Evolutionary conservation across 2,329 filamentous ascomycete species (phyloP), one percentile per base, ranked within the genome.

Genomic region (Neoarthrinium moseri): DNA sequence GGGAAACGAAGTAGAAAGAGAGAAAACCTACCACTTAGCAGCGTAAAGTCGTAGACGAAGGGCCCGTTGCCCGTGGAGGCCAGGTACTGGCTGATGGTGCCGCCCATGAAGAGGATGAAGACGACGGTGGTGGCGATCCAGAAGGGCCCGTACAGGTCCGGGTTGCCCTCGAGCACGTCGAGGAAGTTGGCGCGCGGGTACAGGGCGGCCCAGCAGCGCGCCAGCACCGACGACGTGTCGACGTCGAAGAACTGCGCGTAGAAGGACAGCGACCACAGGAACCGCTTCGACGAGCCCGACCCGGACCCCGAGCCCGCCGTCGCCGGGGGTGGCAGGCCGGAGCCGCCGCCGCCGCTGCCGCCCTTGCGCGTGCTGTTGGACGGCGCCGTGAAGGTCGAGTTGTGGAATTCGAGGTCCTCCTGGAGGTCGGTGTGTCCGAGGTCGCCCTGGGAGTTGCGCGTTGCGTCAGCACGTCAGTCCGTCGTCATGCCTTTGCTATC

Each of bases 201-300:
- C 30, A 97, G 73, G n/a, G 92, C 86, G 1, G 91, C 87, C 68
- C 84, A 85, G 70, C 94, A 97, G 55, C 94, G 87, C 60, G 85
- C 78, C 46, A 96, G 73, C 17, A 99, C 91, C 43, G 94, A 89
- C 49, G 81, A 85, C 2, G 94, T 97, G 71, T 99, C 94, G 53
- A 99, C 92, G 64, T 99, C 94, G 72, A 99, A 99, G 81, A 94
- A 97, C 72, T 96, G 94, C 46, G 91, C 84, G 73, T 99, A 99
- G 76, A 96, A 99, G 47, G 84, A 83, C 51, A 97, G 76, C 36
- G 84, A 84, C 94, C 94, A 99, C 53, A 97, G 87, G 73, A 86
- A 91, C 61, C 89, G 89, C 72, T 97, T 97, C 50, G 81, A 78
- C 13, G 58, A 56, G 11, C 64, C 59, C 15, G 68, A 57, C 2